phyloP scores from a whole-genome alignment of 2,329 filamentous ascomycete genomes.

The Cytospora leucostoma region DNA sequence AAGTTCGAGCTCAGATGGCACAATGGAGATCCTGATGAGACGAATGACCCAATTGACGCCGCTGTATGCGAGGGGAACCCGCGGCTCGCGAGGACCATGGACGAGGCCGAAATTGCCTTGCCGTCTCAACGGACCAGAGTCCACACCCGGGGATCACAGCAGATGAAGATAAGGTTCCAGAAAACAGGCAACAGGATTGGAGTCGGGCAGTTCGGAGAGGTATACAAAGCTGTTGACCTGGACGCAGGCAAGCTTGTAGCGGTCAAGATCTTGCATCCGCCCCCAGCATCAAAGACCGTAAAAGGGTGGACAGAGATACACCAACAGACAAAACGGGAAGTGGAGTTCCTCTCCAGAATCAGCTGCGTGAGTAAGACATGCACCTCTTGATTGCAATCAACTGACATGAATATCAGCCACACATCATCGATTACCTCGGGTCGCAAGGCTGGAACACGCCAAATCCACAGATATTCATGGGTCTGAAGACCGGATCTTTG shows the following conservation, averaged over 20 bases:
- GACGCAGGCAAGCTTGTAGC: slow-evolving; percentile 10
- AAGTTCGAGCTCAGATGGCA: slow-evolving; percentile 15
- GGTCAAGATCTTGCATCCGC: neutral
- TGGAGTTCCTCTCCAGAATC: slow-evolving; percentile 4
- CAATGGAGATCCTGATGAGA: neutral
- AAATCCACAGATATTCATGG: slow-evolving; percentile 3
- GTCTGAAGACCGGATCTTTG: slow-evolving; percentile 8
- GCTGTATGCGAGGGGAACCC: neutral
- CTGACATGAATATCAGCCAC: neutral
- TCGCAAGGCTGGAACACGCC: neutral
- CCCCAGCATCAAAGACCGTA: no score
- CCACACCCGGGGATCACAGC: neutral
- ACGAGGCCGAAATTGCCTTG: neutral
- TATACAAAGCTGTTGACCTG: neutral
- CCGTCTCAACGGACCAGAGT: slow-evolving; percentile 1
- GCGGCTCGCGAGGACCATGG: slow-evolving; percentile 2
- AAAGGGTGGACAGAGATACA: neutral
- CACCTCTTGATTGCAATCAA: neutral
- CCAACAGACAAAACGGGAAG: neutral
- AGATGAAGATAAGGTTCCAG: neutral
- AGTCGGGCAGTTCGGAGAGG: slow-evolving; percentile 1
- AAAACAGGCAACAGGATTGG: neutral
- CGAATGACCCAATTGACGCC: neutral
- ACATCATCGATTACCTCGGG: slow-evolving; percentile 4
- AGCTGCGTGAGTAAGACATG: neutral